Conservation (phyloP, 129 eudicot species). For the Smallanthus sonchifolius region DNA sequence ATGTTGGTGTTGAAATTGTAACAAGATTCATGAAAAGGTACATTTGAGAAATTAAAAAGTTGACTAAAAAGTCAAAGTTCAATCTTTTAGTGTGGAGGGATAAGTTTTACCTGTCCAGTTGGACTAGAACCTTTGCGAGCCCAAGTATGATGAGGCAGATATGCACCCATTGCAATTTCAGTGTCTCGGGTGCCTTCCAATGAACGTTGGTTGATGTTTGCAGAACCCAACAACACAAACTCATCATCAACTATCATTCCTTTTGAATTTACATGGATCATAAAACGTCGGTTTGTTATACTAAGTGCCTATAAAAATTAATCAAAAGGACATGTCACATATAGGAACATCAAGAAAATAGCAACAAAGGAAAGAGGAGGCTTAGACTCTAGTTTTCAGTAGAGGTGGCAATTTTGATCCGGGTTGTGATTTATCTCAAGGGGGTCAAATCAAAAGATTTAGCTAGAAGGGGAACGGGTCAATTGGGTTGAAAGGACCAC, state of each 20-base stretch:
- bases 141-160: constrained; percentile 44
- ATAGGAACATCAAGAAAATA: neutral
- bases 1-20: neutral
- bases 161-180: constrained; percentile 56
- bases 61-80: neutral
- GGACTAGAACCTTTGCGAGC: constrained; percentile 32
- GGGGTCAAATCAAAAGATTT: neutral
- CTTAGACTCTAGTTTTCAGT: neutral
- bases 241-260: constrained; percentile 44
- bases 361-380: neutral
- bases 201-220: constrained; percentile 52
- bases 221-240: constrained; percentile 35
- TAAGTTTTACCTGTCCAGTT: constrained; percentile 38
- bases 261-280: constrained; percentile 43
- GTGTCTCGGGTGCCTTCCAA: constrained; percentile 48
- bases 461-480: neutral
- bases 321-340: neutral
- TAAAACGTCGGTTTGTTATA: constrained; percentile 28
- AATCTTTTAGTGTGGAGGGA: too few species aligned
- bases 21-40: neutral
- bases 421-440: neutral
- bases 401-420: neutral
- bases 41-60: neutral
- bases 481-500: neutral
- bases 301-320: constrained; percentile 15